Evolutionary conservation across 805 yeast genomes (phyloP), one percentile per base, ranked within the genome.

Genomic region (Myxozyma kluyveri): DNA sequence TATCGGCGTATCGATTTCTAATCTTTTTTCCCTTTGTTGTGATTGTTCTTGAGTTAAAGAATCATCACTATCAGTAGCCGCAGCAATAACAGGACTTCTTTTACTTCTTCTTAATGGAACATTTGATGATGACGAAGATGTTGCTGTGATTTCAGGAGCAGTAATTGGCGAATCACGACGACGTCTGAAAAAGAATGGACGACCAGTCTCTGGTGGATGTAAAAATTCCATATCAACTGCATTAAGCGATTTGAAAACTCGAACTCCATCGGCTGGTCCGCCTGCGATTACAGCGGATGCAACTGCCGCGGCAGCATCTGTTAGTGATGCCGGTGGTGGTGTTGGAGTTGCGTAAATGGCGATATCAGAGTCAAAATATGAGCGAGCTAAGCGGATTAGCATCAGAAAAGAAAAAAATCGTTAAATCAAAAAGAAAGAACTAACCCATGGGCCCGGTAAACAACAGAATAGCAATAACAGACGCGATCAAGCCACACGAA

Each of bases 1-100:
- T 36, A 52, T 14, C 4, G 59, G 59, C 23, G 56, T 49, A 23
- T 55, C 59, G 19, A 55, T 55, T 26, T 42, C 22, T 18, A 52
- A 29, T 14, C 12, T 29, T 9, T 29, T 29, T 29, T 29, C 33
- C 33, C 33, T 29, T 29, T 29, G 33, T 29, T 29, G 33, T 22
- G 24, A 35, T 9, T 27, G 47, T 24, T 41, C 27, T 22, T 44
- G 18, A 31, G 46, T 40, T 21, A 21, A 18, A n/a, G n/a, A 12
- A 23, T 26, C 18, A 14, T 18, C 45, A 36, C 10, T 42, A 14
- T n/a, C 45, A 4, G 5, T n/a, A n/a, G n/a, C n/a, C n/a, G n/a
- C n/a, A n/a, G n/a, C n/a, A n/a, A n/a, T n/a, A n/a, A n/a, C n/a
- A n/a, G n/a, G n/a, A n/a, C n/a, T n/a, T n/a, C 21, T n/a, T 14